Base-by-base conservation (phyloP, 2,329 filamentous ascomycete genomes). In the Kalmusia sp. region DNA sequence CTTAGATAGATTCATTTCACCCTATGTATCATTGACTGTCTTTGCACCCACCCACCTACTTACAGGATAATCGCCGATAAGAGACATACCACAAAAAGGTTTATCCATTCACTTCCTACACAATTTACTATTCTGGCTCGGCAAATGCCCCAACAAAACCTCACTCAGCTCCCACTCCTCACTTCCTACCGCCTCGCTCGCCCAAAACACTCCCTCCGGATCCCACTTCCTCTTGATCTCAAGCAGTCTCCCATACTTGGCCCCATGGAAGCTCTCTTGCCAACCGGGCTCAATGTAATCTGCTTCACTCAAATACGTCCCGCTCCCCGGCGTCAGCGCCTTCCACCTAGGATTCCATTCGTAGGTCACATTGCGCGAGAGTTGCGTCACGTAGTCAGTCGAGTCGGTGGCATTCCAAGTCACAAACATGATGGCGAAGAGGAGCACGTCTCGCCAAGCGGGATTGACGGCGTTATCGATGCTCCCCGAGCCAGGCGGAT, bases 271-370 rank as follows among this genome's bases (percentile, higher is more conserved):
- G 15, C 45, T 49, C 8, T 52, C 12, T 31, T 59, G 56, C 52
- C 54, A 63, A 27, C 46, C 41, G 1, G 55, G 55, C 39, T 59
- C 59, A 19, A 53, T 44, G 17, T 62, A 58, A 55, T 74, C 63
- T 6, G 67, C 64, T 51, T 67, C 62, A 37, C 70, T 70, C 54
- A 68, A 9, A 48, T 72, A 71, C 1, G 63, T 64, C 6, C 62
- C 65, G 8, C 24, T 12, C 2, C 52, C 52, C 4, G 53, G 53
- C 22, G 53, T 52, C 37, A 52, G 22, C 11, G 41, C 49, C 40
- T 21, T 47, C 54, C 54, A 57, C 9, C 31, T 47, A 3, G 49
- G 49, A 47, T 56, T 56, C 54, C 54, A 56, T 35, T 37, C 54
- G 27, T 51, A 48, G 3, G 54, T 56, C 27, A 56, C 22, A 21